A percentile compares a stretch with the other conserved stretches of the same genome.
These are phyloP conservation scores for Whalleya microplaca DNA, from an alignment of 2,329 filamentous ascomycete species.

Conservation along the genomic window DNA sequence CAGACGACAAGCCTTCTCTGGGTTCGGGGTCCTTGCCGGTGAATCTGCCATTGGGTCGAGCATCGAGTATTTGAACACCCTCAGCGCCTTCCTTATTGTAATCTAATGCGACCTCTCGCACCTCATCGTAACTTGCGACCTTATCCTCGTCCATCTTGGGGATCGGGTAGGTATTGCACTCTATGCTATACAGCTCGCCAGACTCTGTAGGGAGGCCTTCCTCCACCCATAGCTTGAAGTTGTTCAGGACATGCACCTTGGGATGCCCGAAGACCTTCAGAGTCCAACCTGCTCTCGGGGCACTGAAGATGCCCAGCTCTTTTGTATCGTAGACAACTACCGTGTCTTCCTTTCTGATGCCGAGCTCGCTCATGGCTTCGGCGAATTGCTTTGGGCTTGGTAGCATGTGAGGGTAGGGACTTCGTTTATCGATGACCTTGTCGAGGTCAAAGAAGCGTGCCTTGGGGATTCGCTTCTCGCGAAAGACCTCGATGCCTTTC, in stretches of 20 bases:
- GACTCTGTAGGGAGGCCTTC: constrained; percentile 80
- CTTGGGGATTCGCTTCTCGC: constrained; percentile 80
- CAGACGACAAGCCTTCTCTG: constrained; percentile 80
- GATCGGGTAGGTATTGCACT: constrained; percentile 67
- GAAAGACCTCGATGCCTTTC: constrained; percentile 79
- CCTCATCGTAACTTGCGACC: constrained; percentile 81
- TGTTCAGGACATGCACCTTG: constrained; percentile 89
- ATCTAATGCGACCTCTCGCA: constrained; percentile 76
- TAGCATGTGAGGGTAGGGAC: constrained; percentile 95
- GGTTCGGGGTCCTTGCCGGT: constrained; percentile 84
- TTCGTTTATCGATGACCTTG: constrained; percentile 83
- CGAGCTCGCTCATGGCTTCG: constrained; percentile 84
- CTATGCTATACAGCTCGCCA: constrained; percentile 71
- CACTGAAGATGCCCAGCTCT: constrained; percentile 91
- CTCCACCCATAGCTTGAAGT: constrained; percentile 92
- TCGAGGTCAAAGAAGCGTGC: constrained; percentile 97
- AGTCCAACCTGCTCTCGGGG: constrained; percentile 93
- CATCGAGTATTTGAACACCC: constrained; percentile 87
- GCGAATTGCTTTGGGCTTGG: constrained; percentile 81
- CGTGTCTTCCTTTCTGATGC: constrained; percentile 83
- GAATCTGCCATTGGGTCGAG: constrained; percentile 78
- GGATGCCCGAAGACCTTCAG: constrained; percentile 86
- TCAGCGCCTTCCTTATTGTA: constrained; percentile 81
- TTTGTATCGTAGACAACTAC: constrained; percentile 94
- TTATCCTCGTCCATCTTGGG: constrained; percentile 63